A percentile compares a stretch with the other conserved stretches of the same genome.
phyloP scores from a whole-genome alignment of 495 filamentous ascomycete genomes.

The Aspergillus homomorphus region DNA sequence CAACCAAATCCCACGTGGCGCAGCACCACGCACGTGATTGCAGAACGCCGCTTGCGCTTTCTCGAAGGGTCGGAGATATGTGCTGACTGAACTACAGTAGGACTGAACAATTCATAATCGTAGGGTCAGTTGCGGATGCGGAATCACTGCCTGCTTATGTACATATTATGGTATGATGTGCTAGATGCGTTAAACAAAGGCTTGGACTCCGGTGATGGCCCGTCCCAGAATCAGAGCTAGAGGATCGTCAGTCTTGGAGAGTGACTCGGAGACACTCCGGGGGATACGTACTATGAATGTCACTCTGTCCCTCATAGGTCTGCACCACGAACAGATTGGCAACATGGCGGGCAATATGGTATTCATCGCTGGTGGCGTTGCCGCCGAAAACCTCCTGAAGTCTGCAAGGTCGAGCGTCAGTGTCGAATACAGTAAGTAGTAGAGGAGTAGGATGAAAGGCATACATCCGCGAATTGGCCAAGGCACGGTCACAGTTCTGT shows the following conservation, averaged over 20 bases:
- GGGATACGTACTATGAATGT: constrained; percentile 78
- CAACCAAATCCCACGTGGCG: constrained; percentile 12
- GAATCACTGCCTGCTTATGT: not conserved
- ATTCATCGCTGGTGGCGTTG: constrained; percentile 96
- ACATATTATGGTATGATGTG: not conserved
- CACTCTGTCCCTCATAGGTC: constrained; percentile 95
- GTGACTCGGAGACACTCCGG: not conserved
- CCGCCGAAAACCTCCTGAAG: constrained; percentile 96
- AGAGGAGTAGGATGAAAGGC: constrained; percentile 23
- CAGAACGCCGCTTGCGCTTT: not conserved
- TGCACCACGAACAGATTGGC: constrained; percentile 96
- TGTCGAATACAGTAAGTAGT: constrained; percentile 3
- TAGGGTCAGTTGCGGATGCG: too few relatives aligned
- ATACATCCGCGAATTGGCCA: constrained; percentile 72
- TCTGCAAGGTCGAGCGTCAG: constrained; percentile 32
- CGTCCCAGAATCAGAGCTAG: constrained; percentile 64
- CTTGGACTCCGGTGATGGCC: constrained; percentile 68
- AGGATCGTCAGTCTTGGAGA: constrained; percentile 20
- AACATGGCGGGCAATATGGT: constrained; percentile 89
- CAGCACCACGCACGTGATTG: constrained; percentile 27
- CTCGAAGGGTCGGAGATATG: not conserved
- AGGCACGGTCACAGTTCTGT: constrained; percentile 92
- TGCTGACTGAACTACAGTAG: not conserved
- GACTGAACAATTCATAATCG: too few relatives aligned
- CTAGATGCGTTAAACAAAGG: constrained; percentile 49